Evolutionary conservation across 2,329 filamentous ascomycete species (phyloP).

Genomic region (Trichoderma atrobrunneum): DNA sequence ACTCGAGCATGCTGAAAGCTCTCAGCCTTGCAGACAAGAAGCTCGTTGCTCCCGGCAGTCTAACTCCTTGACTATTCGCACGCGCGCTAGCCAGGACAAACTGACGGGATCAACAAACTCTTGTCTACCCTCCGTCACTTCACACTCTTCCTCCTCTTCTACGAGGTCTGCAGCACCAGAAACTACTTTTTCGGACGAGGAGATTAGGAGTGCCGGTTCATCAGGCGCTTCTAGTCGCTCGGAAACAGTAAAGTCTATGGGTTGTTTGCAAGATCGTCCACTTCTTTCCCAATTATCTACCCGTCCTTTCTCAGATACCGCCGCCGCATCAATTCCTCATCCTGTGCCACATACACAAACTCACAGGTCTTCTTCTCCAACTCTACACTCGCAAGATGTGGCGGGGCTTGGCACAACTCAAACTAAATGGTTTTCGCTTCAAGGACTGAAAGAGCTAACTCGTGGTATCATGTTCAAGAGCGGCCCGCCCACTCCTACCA

Average conservation of each 20-base stretch:
- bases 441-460: slow-evolving; percentile 85
- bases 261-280: slow-evolving; percentile 4
- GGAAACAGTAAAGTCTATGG: slow-evolving; percentile 9
- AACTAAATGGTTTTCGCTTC: slow-evolving; percentile 59
- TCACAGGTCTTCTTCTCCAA: slow-evolving; percentile 21
- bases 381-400: slow-evolving; percentile 47
- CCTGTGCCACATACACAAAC: slow-evolving; percentile 21
- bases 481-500: slow-evolving; percentile 84
- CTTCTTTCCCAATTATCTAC: slow-evolving; percentile 5
- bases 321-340: neutral
- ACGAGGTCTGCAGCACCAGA: slow-evolving; percentile 32
- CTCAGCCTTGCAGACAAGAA: slow-evolving; percentile 26
- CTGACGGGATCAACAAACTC: slow-evolving; percentile 41
- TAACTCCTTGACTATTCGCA: slow-evolving; percentile 13
- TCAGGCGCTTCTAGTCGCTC: slow-evolving; percentile 21
- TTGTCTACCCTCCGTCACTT: slow-evolving; percentile 47
- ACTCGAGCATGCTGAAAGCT: slow-evolving; percentile 28
- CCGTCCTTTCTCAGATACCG: neutral
- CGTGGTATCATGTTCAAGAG: slow-evolving; percentile 73
- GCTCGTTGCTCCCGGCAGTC: slow-evolving; percentile 15
- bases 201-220: slow-evolving; percentile 26
- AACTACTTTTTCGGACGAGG: slow-evolving; percentile 26
- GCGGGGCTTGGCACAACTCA: slow-evolving; percentile 40
- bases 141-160: slow-evolving; percentile 41
- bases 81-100: slow-evolving; percentile 15